Percentiles rank a stretch among this genome's conserved stretches.
Evolutionary conservation across 31 red algal genomes (phyloP).

Genomic region (Asparagopsis taxiformis): DNA sequence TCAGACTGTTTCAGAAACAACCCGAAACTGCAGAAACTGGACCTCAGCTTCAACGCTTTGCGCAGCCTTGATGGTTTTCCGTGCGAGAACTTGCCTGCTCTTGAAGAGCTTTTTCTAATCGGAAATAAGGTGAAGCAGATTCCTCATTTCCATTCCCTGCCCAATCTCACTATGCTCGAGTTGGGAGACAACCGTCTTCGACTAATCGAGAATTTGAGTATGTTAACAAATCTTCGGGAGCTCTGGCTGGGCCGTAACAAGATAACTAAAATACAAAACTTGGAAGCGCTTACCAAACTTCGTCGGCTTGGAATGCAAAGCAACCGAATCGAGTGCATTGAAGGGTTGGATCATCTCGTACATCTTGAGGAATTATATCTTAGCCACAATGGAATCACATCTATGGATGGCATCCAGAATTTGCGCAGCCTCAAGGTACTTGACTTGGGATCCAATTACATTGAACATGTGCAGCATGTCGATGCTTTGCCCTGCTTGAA

Average conservation of each 20-base stretch:
- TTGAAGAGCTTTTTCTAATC: slow-evolving; percentile 95
- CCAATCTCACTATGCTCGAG: slow-evolving; percentile 77
- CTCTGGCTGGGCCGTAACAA: slow-evolving; percentile 99
- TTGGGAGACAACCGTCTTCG: slow-evolving; percentile 92
- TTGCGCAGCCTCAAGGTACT: slow-evolving; percentile 73
- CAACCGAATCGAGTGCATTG: slow-evolving; percentile 83
- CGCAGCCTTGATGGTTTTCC: slow-evolving; percentile 49
- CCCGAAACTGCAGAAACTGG: slow-evolving; percentile 62
- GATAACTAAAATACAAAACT: slow-evolving; percentile 63
- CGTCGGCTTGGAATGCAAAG: slow-evolving; percentile 76
- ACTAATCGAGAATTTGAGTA: slow-evolving; percentile 57
- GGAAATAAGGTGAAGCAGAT: slow-evolving; percentile 86
- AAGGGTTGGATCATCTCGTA: slow-evolving; percentile 42
- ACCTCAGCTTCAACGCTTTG: slow-evolving; percentile 94
- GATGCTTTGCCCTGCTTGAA: slow-evolving; percentile 53
- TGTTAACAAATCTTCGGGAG: slow-evolving; percentile 31
- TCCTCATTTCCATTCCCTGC: slow-evolving; percentile 43
- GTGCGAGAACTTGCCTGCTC: slow-evolving; percentile 38
- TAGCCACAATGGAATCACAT: slow-evolving; percentile 88
- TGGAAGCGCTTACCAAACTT: slow-evolving; percentile 53
- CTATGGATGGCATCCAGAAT: slow-evolving; percentile 65
- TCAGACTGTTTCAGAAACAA: slow-evolving; percentile 38
- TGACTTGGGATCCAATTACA: slow-evolving; percentile 81
- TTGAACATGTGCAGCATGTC: slow-evolving; percentile 68
- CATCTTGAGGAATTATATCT: slow-evolving; percentile 90